Conservation (phyloP, 73 alveolate species). For the Tetrahymena thermophila region DNA sequence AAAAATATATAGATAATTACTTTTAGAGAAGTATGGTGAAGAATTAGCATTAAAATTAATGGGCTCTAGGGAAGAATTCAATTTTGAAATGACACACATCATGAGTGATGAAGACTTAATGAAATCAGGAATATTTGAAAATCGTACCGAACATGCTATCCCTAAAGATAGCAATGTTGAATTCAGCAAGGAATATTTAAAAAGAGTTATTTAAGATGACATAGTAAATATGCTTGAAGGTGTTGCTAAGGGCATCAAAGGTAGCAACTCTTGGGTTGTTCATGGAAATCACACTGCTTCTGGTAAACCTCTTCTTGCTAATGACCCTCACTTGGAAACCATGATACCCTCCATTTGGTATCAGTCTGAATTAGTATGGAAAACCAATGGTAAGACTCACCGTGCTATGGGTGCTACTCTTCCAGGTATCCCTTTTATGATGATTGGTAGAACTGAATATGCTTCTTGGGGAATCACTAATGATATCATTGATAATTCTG, state of each 20-base stretch:
- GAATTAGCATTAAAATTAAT: not conserved
- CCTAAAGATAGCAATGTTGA: not conserved
- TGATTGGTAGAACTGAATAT: constrained; percentile 70
- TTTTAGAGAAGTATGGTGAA: not conserved
- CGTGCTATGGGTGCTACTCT: constrained; percentile 61
- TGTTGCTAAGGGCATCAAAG: constrained; percentile 9
- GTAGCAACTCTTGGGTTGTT: constrained; percentile 78
- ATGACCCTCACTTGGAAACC: constrained; percentile 90
- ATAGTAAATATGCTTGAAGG: not conserved
- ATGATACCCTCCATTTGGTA: constrained; percentile 77
- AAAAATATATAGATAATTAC: not conserved
- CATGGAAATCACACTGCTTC: constrained; percentile 83
- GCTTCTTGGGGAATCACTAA: constrained; percentile 79
- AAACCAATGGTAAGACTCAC: constrained; percentile 18
- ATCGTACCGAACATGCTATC: not conserved
- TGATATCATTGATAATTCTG: constrained; percentile 71
- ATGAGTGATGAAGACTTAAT: not conserved
- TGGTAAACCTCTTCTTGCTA: constrained; percentile 84
- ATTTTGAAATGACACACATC: constrained; percentile 4
- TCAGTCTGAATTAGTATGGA: constrained; percentile 56
- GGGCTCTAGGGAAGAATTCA: constrained; percentile 29
- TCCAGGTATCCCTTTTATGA: constrained; percentile 83
- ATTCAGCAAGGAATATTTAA: not conserved
- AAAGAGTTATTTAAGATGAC: not conserved
- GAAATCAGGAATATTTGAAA: not conserved